Conservation (phyloP, 2,329 filamentous ascomycete species). For the Trichocomaceae sp. region DNA sequence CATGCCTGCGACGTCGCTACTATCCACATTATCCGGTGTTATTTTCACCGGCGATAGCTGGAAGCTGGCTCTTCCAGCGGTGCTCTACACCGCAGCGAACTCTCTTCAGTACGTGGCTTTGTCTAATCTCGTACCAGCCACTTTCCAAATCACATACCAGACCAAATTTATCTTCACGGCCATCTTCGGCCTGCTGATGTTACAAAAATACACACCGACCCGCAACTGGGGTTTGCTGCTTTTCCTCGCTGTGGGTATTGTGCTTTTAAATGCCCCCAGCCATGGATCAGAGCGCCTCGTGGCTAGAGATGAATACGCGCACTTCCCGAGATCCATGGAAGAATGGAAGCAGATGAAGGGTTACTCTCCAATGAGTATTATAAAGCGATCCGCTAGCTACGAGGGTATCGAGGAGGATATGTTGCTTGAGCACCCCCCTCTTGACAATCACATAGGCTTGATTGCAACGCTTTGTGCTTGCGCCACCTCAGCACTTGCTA, state of each 20-base stretch:
- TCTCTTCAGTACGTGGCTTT: slow-evolving; percentile 89
- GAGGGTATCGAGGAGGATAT: slow-evolving; percentile 71
- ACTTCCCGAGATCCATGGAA: slow-evolving; percentile 69
- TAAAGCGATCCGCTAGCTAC: slow-evolving; percentile 76
- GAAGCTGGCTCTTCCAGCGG: slow-evolving; percentile 86
- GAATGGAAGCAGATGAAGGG: slow-evolving; percentile 58
- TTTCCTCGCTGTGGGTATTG: slow-evolving; percentile 73
- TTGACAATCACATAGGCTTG: slow-evolving; percentile 76
- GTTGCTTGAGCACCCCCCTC: slow-evolving; percentile 46
- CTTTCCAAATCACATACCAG: slow-evolving; percentile 90
- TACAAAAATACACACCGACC: slow-evolving; percentile 62
- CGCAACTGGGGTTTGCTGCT: slow-evolving; percentile 76
- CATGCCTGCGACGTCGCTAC: slow-evolving; percentile 71
- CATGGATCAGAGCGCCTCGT: slow-evolving; percentile 46
- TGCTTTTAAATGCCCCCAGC: slow-evolving; percentile 73
- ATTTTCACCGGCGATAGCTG: slow-evolving; percentile 89
- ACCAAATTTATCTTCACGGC: slow-evolving; percentile 90
- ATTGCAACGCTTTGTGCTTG: slow-evolving; percentile 72
- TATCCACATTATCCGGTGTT: slow-evolving; percentile 68
- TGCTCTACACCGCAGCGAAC: slow-evolving; percentile 85
- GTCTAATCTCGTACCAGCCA: slow-evolving; percentile 83
- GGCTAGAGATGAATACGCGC: slow-evolving; percentile 44
- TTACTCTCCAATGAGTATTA: slow-evolving; percentile 43
- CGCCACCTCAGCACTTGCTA: slow-evolving; percentile 72
- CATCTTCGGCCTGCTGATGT: slow-evolving; percentile 72